Evolutionary conservation across 2,329 filamentous ascomycete species (phyloP).

Genomic region (Aspergillus clavatus): DNA sequence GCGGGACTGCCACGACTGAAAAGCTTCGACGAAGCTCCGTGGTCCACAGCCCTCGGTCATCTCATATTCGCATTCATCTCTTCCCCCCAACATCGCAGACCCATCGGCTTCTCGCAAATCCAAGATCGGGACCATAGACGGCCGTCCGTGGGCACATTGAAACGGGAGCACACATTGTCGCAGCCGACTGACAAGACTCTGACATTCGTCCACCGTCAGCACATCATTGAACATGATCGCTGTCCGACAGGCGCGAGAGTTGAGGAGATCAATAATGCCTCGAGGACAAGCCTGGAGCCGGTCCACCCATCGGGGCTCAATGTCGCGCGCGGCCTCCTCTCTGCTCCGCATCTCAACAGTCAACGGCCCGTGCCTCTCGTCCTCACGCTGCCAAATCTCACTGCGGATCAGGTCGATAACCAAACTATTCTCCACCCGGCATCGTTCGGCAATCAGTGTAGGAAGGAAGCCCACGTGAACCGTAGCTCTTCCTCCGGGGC

Average conservation of each 20-base stretch:
- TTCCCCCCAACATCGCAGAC: background rate
- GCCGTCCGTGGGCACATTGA: constrained; percentile 48
- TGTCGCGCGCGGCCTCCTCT: background rate
- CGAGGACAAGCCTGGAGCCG: constrained; percentile 66
- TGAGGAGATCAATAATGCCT: constrained; percentile 63
- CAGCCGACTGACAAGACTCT: constrained; percentile 34
- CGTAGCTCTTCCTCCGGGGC: constrained; percentile 6
- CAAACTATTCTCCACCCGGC: constrained; percentile 64
- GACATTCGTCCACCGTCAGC: constrained; percentile 36
- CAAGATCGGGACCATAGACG: constrained; percentile 44
- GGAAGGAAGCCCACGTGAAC: constrained; percentile 61
- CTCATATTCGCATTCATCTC: background rate
- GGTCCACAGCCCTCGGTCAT: background rate
- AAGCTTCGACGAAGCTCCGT: background rate
- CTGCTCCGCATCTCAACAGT: background rate
- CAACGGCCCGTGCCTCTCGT: constrained; percentile 29
- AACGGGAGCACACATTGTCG: constrained; percentile 45
- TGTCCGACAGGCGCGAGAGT: constrained; percentile 46
- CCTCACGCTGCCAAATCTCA: constrained; percentile 65
- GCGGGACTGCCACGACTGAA: background rate
- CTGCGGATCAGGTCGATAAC: constrained; percentile 68
- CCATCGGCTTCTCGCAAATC: constrained; percentile 20
- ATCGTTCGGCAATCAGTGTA: constrained; percentile 68
- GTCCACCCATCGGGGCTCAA: constrained; percentile 49
- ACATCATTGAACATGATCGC: constrained; percentile 50